A percentile compares a stretch with the other conserved stretches of the same genome.
phyloP scores from a whole-genome alignment of 2,329 filamentous ascomycete genomes.

The Colletotrichum sp. region DNA sequence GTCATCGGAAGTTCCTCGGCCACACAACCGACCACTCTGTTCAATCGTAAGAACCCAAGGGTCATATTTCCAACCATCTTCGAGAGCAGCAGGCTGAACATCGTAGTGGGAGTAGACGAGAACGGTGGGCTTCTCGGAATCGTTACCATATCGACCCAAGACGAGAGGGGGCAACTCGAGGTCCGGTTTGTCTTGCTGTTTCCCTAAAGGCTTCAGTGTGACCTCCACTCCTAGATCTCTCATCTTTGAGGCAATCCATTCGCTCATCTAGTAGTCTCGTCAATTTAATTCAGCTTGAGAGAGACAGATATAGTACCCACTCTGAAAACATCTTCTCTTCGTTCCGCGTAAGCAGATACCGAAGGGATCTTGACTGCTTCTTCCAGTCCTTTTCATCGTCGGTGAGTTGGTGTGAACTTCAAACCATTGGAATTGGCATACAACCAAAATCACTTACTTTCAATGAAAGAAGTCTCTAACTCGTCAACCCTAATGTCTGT shows the following conservation, averaged over 20 bases:
- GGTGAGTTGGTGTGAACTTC: neutral
- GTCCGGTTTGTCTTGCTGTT: constrained; percentile 82
- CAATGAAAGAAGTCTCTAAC: neutral
- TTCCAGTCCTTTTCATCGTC: constrained; percentile 54
- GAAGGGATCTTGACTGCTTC: constrained; percentile 96
- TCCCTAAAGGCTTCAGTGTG: constrained; percentile 84
- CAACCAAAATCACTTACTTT: neutral
- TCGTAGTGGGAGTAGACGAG: constrained; percentile 99
- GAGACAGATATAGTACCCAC: neutral
- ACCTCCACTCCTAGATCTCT: constrained; percentile 85
- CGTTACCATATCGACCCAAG: constrained; percentile 88
- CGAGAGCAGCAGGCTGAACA: constrained; percentile 91
- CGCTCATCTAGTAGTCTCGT: constrained; percentile 70
- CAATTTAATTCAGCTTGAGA: neutral
- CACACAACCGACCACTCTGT: constrained; percentile 92
- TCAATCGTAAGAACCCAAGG: constrained; percentile 89
- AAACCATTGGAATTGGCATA: neutral
- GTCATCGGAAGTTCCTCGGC: constrained; percentile 94
- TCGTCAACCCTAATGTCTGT: neutral
- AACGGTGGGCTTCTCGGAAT: constrained; percentile 91
- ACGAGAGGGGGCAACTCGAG: constrained; percentile 93
- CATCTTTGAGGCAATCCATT: constrained; percentile 86
- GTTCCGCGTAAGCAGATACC: constrained; percentile 87
- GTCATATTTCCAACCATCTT: constrained; percentile 94
- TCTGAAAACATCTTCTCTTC: constrained; percentile 87